Conservation (phyloP, 495 filamentous ascomycete genomes). For the Xylaria acuta region DNA sequence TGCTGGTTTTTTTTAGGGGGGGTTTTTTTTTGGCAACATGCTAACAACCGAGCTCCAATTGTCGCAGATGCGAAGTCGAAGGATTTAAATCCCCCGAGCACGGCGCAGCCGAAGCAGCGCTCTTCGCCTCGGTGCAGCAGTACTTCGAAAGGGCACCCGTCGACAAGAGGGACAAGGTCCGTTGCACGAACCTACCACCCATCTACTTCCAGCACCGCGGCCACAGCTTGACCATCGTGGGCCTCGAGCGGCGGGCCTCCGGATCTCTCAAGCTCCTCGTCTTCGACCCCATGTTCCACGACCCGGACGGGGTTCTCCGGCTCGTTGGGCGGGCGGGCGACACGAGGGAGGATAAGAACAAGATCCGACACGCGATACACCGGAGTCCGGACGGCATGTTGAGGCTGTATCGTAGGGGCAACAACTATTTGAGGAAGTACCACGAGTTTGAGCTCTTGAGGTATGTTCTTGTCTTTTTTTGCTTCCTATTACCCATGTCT, state of each 20-base stretch:
- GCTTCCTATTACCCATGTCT: conserved; percentile 1
- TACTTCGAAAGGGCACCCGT: conserved; percentile 69
- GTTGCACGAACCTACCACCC: conserved; percentile 73
- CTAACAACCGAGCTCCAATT: neutral
- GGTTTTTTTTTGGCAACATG: neutral
- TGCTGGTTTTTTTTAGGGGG: no score
- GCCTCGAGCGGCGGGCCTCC: conserved; percentile 72
- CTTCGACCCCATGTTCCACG: conserved; percentile 87
- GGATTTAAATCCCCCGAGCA: conserved; percentile 44
- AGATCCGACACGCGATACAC: conserved; percentile 27
- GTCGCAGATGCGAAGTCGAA: conserved; percentile 44
- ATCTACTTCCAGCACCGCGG: conserved; percentile 92
- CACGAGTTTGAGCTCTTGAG: conserved; percentile 78
- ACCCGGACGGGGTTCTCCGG: conserved; percentile 65
- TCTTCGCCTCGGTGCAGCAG: conserved; percentile 71
- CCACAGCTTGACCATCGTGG: conserved; percentile 92
- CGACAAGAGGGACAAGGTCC: conserved; percentile 58
- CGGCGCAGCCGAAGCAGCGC: conserved; percentile 42
- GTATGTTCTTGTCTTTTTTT: conserved; percentile 53
- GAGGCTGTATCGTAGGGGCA: conserved; percentile 73
- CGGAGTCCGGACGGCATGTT: conserved; percentile 60
- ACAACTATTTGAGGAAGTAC: conserved; percentile 70
- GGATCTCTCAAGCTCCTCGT: conserved; percentile 77
- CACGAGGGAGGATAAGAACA: neutral
- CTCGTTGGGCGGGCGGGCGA: conserved; percentile 50